Evolutionary conservation across 345 rosid genomes (phyloP).

Genomic region (Corchorus olitorius): DNA sequence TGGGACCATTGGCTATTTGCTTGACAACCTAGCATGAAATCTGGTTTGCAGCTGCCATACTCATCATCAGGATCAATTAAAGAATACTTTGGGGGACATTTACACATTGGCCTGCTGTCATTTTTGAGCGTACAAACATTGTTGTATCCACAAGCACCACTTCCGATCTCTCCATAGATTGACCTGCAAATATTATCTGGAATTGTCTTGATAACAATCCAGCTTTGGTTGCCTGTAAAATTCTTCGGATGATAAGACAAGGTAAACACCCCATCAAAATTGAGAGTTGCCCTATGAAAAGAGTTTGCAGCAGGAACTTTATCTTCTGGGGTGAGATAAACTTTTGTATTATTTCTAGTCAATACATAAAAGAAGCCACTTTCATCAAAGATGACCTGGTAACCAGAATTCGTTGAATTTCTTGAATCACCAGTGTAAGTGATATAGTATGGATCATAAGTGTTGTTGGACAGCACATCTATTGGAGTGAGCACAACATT

Average conservation of each 20-base stretch:
- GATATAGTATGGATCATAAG: conserved; percentile 28
- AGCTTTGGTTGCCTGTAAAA: conserved; percentile 11
- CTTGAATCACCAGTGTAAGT: conserved; percentile 5
- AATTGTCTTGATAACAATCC: conserved; percentile 17
- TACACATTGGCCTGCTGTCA: conserved; percentile 27
- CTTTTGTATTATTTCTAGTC: conserved; percentile 11
- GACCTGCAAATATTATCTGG: conserved; percentile 32
- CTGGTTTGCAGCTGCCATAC: conserved; percentile 37
- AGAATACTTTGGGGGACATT: conserved; percentile 34
- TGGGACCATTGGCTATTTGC: conserved; percentile 11
- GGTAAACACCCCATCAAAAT: conserved; percentile 40
- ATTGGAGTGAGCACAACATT: conserved; percentile 29
- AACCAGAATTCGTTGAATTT: conserved; percentile 25
- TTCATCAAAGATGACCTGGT: conserved; percentile 27
- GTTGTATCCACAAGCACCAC: conserved; percentile 43
- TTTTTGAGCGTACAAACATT: conserved; percentile 27
- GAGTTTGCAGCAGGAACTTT: conserved; percentile 7
- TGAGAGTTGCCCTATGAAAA: conserved; percentile 33
- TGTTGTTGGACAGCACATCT: conserved; percentile 17
- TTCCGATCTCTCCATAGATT: conserved; percentile 14
- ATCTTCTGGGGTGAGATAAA: not conserved
- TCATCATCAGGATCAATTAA: conserved; percentile 32
- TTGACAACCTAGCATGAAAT: conserved; percentile 26
- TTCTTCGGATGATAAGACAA: conserved; percentile 28
- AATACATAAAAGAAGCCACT: conserved; percentile 31